These are phyloP conservation scores for Penicillium waksmanii DNA, from an alignment of 495 filamentous ascomycete species.

Conservation along the genomic window DNA sequence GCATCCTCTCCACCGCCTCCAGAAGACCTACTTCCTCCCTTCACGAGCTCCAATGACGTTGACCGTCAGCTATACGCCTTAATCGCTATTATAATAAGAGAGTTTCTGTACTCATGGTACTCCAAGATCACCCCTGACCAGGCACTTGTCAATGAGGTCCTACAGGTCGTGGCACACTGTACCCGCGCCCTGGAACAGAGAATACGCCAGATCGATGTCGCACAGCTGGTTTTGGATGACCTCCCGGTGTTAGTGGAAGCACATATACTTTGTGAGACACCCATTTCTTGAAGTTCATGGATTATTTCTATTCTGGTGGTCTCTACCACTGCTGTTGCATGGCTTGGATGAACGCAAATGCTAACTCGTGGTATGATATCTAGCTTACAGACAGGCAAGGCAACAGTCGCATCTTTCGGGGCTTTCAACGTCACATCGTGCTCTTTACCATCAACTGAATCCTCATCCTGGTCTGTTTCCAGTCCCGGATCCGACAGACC, in stretches of 20 bases:
- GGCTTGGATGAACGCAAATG: slow-evolving; percentile 5
- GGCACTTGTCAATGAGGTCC: slow-evolving; percentile 79
- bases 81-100: slow-evolving; percentile 82
- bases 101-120: slow-evolving; percentile 93
- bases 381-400: slow-evolving; percentile 59
- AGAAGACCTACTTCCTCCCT: slow-evolving; percentile 81
- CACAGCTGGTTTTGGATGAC: slow-evolving; percentile 85
- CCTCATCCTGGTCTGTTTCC: slow-evolving; percentile 81
- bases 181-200: slow-evolving; percentile 85
- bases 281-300: slow-evolving; percentile 22
- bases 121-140: slow-evolving; percentile 87
- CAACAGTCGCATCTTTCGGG: slow-evolving; percentile 52
- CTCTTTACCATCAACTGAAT: slow-evolving; percentile 81
- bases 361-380: slow-evolving; percentile 14
- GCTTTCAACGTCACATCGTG: slow-evolving; percentile 47
- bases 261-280: slow-evolving; percentile 74
- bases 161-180: slow-evolving; percentile 87
- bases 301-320: slow-evolving; percentile 4
- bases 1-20: slow-evolving; percentile 57
- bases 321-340: neutral
- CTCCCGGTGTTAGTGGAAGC: slow-evolving; percentile 78
- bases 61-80: slow-evolving; percentile 92
- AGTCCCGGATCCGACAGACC: slow-evolving; percentile 59
- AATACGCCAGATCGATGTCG: slow-evolving; percentile 77
- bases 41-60: slow-evolving; percentile 90